Evolutionary conservation across 208 protist genomes (phyloP).

Genomic region (Leishmania turanica): DNA sequence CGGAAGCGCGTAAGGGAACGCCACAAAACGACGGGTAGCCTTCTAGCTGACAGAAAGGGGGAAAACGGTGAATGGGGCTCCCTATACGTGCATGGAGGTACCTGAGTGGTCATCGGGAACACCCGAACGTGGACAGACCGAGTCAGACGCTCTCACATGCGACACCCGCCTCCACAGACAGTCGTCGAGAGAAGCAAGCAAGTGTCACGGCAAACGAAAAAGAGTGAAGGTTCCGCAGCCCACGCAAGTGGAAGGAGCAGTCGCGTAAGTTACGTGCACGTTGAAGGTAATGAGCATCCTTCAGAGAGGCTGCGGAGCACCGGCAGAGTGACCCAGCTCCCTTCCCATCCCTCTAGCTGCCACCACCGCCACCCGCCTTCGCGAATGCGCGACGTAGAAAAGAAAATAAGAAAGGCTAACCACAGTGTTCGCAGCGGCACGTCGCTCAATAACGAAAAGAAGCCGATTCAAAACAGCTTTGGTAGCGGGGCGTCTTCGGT

Average conservation of each 20-base stretch:
- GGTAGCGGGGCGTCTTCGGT: constrained; percentile 46
- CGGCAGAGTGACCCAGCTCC: not conserved
- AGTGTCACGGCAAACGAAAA: not conserved
- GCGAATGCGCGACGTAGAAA: too few species aligned
- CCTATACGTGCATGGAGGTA: not conserved
- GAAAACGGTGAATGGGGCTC: not conserved
- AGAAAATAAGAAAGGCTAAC: not conserved
- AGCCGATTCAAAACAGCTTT: constrained; percentile 35
- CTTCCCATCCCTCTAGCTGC: not conserved
- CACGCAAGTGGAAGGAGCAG: too few species aligned
- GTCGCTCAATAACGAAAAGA: not conserved
- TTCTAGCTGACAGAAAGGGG: not conserved
- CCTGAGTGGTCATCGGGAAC: not conserved
- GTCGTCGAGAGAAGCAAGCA: not conserved
- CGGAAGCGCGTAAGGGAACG: not conserved
- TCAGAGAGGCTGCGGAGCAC: not conserved
- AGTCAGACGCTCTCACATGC: too few species aligned
- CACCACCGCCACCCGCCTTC: not conserved
- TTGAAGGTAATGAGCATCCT: not conserved
- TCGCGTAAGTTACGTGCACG: not conserved
- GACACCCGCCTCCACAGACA: not conserved
- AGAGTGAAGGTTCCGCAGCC: not conserved
- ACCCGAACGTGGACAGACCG: not conserved
- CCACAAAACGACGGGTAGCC: not conserved
- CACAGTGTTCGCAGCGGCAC: not conserved